Conservation (phyloP, 345 rosid genomes). For the thale cress (Arabidopsis thaliana) region TAIR10.1 NC_003070.9:19842001-19842500, state of each 20-base stretch:
- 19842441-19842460: conserved; percentile 62
- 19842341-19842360: conserved; percentile 1
- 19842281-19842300: background rate
- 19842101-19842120: conserved; percentile 52
- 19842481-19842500: conserved; percentile 69
- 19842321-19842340: background rate
- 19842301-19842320: background rate
- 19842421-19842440: conserved; percentile 50
- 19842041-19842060: conserved; percentile 38
- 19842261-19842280: background rate
- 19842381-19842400: background rate
- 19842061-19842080: conserved; percentile 48
- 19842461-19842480: conserved; percentile 53
- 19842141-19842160: conserved; percentile 65
- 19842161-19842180: conserved; percentile 55
- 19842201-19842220: conserved; percentile 65
- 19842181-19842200: conserved; percentile 56
- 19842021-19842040: conserved; percentile 44
- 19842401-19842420: conserved; percentile 4
- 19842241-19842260: background rate
- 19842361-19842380: conserved; percentile 7
- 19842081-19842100: conserved; percentile 31
- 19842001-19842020: conserved; percentile 45
- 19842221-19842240: conserved; percentile 22
- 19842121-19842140: conserved; percentile 59